Evolutionary conservation across 495 filamentous ascomycete genomes (phyloP), one percentile per base, ranked within the genome.

Genomic region (Cercophora sp.): DNA sequence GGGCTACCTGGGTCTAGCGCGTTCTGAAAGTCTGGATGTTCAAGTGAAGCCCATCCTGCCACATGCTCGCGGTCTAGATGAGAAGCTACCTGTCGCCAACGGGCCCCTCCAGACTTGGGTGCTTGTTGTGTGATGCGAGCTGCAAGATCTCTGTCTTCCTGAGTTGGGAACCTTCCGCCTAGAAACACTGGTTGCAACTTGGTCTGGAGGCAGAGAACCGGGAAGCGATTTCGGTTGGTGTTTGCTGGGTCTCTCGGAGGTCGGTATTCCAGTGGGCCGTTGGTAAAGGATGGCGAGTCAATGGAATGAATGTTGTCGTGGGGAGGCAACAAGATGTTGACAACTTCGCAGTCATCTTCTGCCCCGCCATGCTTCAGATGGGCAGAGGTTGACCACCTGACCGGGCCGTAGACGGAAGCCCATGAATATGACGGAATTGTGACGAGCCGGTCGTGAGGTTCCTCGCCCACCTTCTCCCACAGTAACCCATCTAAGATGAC

Each of bases 111-210:
- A 51, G 20, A 3, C 24, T 1, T 8, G 19, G 22, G 11, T 10
- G 1, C 1, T 3, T 32, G 27, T 6, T 16, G n/a, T 4, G 29
- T 13, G 3, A 44, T 8, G 3, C 20, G 13, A 9, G 35, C 46
- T 9, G 47, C 31, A 3, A 56, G 8, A 2, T 35, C 3, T 16
- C 9, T 31, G 11, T 56, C 54, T 9, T 50, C 25, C n/a, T 51
- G 29, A 19, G 37, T 25, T 10, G 5, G 5, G 23, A 56, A 51
- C n/a, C n/a, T 16, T 4, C 27, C 40, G 11, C 54, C 54, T 15
- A 56, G 13, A 5, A 56, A n/a, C 27, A 56, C 32, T 0, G 47
- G 54, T 19, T 56, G 54, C 11, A 56, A 39, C n/a, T 56, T 51
- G 8, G 47, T 41, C 3, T 32, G 23, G 31, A 56, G 37, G 15